A percentile compares a stretch with the other conserved stretches of the same genome.
phyloP scores from a whole-genome alignment of 148 eudicot species.

The Nepenthes gracilis region DNA sequence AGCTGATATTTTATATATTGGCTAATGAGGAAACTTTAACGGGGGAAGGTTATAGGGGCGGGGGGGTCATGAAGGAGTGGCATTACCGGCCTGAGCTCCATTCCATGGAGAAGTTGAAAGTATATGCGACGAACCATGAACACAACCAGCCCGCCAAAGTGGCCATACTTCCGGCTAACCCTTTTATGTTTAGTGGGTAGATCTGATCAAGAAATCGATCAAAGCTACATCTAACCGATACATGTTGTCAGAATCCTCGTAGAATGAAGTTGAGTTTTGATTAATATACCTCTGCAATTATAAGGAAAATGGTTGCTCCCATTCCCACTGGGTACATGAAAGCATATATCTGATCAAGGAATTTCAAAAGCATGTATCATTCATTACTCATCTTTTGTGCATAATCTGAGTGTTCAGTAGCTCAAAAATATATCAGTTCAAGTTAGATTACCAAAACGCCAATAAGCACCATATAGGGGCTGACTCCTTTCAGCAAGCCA shows the following conservation, averaged over 20 bases:
- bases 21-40: neutral
- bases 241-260: too few relatives aligned
- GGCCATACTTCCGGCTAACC: conserved; percentile 19
- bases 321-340: conserved; percentile 13
- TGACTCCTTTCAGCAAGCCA: conserved; percentile 10
- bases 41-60: neutral
- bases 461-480: conserved; percentile 17
- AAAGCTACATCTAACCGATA: too few relatives aligned
- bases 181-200: conserved; percentile 23
- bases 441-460: conserved; percentile 8
- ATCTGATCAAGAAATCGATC: conserved; percentile 7
- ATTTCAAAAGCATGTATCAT: neutral
- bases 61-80: neutral
- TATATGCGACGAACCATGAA: conserved; percentile 16
- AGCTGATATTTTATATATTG: neutral
- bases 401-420: too few relatives aligned
- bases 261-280: neutral
- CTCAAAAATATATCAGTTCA: too few relatives aligned
- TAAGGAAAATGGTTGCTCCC: conserved; percentile 11
- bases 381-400: neutral
- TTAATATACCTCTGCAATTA: conserved; percentile 15
- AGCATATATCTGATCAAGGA: conserved; percentile 6
- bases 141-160: neutral
- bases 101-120: conserved; percentile 20
- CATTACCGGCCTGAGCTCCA: conserved; percentile 30